Conservation (phyloP, 345 rosid species). For the Salix suchowensis region DNA sequence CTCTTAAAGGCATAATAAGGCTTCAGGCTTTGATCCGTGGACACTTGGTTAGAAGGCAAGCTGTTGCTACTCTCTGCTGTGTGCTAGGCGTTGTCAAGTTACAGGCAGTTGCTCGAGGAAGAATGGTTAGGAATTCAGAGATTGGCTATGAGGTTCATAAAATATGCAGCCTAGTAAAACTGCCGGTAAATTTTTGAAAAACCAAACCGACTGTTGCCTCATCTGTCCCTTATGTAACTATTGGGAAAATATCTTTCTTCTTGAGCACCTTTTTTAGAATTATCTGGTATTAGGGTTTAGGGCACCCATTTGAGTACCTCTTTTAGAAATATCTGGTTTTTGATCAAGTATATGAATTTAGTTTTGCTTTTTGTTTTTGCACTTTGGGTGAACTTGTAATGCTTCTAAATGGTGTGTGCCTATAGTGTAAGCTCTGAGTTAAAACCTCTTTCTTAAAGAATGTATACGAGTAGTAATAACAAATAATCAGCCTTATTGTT, state of each 20-base stretch:
- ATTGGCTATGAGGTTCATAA: conserved; percentile 44
- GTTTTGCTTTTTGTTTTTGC: not conserved
- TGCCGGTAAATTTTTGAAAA: conserved; percentile 45
- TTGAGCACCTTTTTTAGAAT: not conserved
- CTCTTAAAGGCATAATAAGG: conserved; percentile 96
- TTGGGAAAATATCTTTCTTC: not conserved
- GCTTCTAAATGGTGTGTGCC: not conserved
- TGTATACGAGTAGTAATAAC: not conserved
- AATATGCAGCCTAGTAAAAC: conserved; percentile 24
- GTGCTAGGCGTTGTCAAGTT: conserved; percentile 80
- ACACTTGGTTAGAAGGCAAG: conserved; percentile 90
- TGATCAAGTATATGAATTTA: not conserved
- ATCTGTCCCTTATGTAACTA: not conserved
- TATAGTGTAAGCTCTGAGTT: not conserved
- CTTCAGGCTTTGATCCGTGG: conserved; percentile 96
- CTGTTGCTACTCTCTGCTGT: conserved; percentile 67
- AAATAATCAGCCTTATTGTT: not conserved
- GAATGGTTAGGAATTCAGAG: conserved; percentile 52
- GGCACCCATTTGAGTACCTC: not conserved
- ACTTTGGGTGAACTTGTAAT: not conserved
- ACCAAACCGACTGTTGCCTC: not conserved
- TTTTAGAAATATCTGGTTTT: not conserved
- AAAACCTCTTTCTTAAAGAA: not conserved
- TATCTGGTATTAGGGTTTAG: not conserved
- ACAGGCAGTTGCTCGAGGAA: conserved; percentile 75